Evolutionary conservation across 768 basidiomycete genomes (phyloP).

Genomic region (Phallus indusiatus): DNA sequence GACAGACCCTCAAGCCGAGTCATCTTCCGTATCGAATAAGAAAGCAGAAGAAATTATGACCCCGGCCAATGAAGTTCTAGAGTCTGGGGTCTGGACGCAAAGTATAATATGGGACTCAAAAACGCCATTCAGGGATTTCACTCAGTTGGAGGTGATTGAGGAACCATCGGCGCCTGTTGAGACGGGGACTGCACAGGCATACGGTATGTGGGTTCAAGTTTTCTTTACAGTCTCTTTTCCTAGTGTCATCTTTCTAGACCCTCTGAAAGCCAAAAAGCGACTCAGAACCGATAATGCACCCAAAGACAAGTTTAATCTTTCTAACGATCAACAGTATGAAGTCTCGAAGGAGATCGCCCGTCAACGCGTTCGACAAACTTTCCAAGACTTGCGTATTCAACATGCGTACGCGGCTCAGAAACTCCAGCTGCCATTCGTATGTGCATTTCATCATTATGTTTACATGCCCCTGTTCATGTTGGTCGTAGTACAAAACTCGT

Average conservation of each 20-base stretch:
- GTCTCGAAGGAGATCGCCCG: slow-evolving; percentile 80
- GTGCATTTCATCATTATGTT: slow-evolving; percentile 19
- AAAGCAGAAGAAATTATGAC: slow-evolving; percentile 48
- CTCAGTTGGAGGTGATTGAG: slow-evolving; percentile 69
- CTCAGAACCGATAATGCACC: slow-evolving; percentile 50
- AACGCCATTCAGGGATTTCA: slow-evolving; percentile 70
- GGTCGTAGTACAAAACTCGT: slow-evolving; percentile 79
- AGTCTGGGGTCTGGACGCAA: slow-evolving; percentile 83
- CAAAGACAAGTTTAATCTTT: slow-evolving; percentile 90
- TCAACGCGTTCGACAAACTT: slow-evolving; percentile 91
- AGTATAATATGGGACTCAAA: slow-evolving; percentile 82
- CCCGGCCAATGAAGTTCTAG: slow-evolving; percentile 70
- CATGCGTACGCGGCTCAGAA: slow-evolving; percentile 95
- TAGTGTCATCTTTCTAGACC: slow-evolving; percentile 31
- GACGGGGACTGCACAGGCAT: slow-evolving; percentile 40
- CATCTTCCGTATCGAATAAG: slow-evolving; percentile 11
- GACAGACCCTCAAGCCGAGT: slow-evolving; percentile 11
- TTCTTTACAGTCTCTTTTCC: not conserved
- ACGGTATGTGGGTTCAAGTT: slow-evolving; percentile 21
- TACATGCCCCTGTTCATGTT: not conserved
- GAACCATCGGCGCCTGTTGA: slow-evolving; percentile 60
- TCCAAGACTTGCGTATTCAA: slow-evolving; percentile 91
- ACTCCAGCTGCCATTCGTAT: slow-evolving; percentile 88
- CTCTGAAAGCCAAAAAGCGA: slow-evolving; percentile 57
- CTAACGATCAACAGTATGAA: slow-evolving; percentile 94